These are phyloP conservation scores for Fusarium sacchari DNA, from an alignment of 2,329 filamentous ascomycete genomes.

Conservation along the genomic window DNA sequence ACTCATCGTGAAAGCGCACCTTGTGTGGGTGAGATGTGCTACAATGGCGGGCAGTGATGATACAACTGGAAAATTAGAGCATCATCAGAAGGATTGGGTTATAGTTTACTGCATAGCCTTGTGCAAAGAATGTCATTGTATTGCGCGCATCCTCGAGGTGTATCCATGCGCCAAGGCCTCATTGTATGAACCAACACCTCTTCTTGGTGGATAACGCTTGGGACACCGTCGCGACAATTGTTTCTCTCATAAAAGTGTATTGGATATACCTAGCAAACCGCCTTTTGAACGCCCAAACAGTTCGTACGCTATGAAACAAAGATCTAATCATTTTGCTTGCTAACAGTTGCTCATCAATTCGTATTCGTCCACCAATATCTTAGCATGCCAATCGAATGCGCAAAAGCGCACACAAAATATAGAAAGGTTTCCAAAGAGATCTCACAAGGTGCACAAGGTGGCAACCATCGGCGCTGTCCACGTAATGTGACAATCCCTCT, in stretches of 20 bases:
- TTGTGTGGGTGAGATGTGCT: background rate
- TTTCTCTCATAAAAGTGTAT: slow-evolving; percentile 2
- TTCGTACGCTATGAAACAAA: slow-evolving; percentile 4
- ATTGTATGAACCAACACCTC: background rate
- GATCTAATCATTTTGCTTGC: background rate
- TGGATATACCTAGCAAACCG: background rate
- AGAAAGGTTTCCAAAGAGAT: too few species aligned
- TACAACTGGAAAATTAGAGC: slow-evolving; percentile 1
- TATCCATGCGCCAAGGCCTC: background rate
- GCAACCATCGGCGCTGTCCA: background rate
- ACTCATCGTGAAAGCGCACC: slow-evolving; percentile 11
- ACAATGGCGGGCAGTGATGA: background rate
- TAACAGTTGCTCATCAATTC: slow-evolving; percentile 22
- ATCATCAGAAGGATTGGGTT: background rate
- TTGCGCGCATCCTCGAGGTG: background rate
- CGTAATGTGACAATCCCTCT: background rate
- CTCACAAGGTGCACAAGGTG: background rate
- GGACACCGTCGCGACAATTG: background rate
- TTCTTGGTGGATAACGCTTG: background rate
- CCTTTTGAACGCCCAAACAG: background rate
- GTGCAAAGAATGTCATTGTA: background rate
- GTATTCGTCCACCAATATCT: background rate
- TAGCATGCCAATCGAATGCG: background rate
- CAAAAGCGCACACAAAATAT: background rate
- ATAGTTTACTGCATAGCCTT: background rate